Conservation (phyloP, 768 basidiomycete species). For the Tricholoma furcatifolium region DNA sequence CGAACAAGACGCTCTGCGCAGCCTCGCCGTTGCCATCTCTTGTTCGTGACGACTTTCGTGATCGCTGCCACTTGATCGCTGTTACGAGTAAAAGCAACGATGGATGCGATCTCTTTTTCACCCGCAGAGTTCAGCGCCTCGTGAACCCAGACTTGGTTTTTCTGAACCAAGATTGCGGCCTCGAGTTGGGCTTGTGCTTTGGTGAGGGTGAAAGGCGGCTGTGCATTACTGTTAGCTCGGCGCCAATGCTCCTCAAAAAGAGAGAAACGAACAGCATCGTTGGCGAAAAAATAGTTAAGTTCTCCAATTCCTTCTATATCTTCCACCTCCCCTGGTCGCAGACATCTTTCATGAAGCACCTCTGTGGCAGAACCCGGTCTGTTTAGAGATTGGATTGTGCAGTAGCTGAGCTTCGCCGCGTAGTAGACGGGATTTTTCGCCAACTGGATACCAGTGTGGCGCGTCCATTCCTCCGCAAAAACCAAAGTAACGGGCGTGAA, state of each 20-base stretch:
- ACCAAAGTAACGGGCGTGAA: constrained; percentile 39
- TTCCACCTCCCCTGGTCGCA: constrained; percentile 41
- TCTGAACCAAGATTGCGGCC: constrained; percentile 46
- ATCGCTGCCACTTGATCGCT: constrained; percentile 57
- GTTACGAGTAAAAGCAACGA: constrained; percentile 68
- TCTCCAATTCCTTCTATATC: constrained; percentile 40
- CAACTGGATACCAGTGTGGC: constrained; percentile 39
- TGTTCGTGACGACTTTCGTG: constrained; percentile 69
- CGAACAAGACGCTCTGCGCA: constrained; percentile 65
- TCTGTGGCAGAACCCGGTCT: constrained; percentile 16
- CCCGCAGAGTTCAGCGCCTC: constrained; percentile 31
- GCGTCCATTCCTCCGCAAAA: constrained; percentile 52
- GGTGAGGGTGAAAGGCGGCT: constrained; percentile 55
- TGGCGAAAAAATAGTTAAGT: constrained; percentile 57
- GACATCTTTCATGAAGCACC: constrained; percentile 26
- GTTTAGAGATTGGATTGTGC: constrained; percentile 44
- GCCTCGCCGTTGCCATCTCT: constrained; percentile 47
- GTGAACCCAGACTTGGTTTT: constrained; percentile 60
- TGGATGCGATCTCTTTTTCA: constrained; percentile 48
- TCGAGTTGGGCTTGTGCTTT: constrained; percentile 43
- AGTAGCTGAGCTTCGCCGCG: constrained; percentile 54
- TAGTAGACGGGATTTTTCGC: constrained; percentile 51
- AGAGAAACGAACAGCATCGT: constrained; percentile 50
- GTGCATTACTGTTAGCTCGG: neutral
- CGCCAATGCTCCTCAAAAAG: neutral